Percentiles rank a stretch among this genome's conserved stretches.
Evolutionary conservation across 768 basidiomycete species (phyloP).

Genomic region (Suillus americanus): DNA sequence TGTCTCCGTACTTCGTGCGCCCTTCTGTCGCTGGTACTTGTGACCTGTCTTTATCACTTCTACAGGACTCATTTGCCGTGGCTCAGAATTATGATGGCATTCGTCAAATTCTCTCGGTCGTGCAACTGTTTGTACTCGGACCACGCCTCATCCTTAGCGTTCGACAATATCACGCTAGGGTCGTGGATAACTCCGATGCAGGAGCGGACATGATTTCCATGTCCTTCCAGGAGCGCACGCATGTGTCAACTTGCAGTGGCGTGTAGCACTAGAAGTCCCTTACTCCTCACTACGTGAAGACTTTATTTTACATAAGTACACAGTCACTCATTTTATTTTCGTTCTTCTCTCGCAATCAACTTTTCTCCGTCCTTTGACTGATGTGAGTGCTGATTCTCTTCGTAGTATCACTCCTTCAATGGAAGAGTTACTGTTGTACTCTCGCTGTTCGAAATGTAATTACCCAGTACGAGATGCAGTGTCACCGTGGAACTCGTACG

Average conservation of each 20-base stretch:
- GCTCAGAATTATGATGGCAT: not conserved
- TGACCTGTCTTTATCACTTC: not conserved
- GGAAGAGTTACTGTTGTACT: not conserved
- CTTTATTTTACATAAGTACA: not conserved
- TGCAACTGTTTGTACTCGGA: not conserved
- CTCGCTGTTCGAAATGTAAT: not conserved
- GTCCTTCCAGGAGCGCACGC: not conserved
- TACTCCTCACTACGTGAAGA: not conserved
- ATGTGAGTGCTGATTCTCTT: not conserved
- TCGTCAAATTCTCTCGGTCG: not conserved
- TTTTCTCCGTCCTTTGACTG: not conserved
- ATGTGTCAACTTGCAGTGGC: not conserved
- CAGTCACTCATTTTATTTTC: not conserved
- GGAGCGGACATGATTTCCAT: not conserved
- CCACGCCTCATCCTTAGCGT: not conserved
- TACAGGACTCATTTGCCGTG: not conserved
- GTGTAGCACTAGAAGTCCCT: not conserved
- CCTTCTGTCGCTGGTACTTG: not conserved
- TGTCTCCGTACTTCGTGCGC: not conserved
- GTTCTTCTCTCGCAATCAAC: not conserved
- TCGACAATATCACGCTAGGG: not conserved
- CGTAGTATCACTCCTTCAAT: no score
- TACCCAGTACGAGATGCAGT: not conserved
- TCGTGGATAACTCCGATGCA: not conserved
- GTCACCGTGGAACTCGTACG: conserved; percentile 51